Conservation (phyloP, 2,329 filamentous ascomycete genomes). For the Chaetomiaceae sp. region DNA sequence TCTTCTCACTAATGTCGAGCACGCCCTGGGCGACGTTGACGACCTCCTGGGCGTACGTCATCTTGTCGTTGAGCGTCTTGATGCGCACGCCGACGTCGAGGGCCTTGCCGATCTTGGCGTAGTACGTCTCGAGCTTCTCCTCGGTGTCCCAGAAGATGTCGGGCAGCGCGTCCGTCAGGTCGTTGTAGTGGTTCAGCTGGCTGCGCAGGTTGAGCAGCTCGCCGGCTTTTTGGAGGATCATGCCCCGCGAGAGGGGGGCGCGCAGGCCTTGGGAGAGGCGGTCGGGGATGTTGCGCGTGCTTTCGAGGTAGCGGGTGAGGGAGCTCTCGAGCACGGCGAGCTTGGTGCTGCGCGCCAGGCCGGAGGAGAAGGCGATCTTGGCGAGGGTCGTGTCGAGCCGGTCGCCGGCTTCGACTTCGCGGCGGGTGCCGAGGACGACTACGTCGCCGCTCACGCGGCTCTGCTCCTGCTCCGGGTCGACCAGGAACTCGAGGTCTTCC, state of each 20-base stretch:
- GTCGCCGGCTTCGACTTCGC: slow-evolving; percentile 43
- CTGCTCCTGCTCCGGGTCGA: slow-evolving; percentile 67
- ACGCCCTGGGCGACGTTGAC: slow-evolving; percentile 87
- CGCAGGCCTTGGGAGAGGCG: slow-evolving; percentile 62
- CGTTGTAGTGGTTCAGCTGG: slow-evolving; percentile 93
- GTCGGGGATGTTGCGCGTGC: slow-evolving; percentile 75
- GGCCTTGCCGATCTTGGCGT: slow-evolving; percentile 85
- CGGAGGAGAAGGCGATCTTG: slow-evolving; percentile 95
- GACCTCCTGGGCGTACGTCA: slow-evolving; percentile 97
- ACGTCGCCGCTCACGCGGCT: slow-evolving; percentile 82
- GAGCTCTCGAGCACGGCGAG: slow-evolving; percentile 85
- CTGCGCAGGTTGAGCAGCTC: slow-evolving; percentile 85
- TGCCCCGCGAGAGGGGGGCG: slow-evolving; percentile 59
- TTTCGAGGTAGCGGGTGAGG: slow-evolving; percentile 79
- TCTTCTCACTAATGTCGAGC: slow-evolving; percentile 82
- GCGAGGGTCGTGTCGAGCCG: slow-evolving; percentile 64
- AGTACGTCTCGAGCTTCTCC: slow-evolving; percentile 87
- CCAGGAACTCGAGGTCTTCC: slow-evolving; percentile 83
- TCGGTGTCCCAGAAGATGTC: slow-evolving; percentile 98
- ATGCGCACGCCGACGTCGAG: slow-evolving; percentile 90
- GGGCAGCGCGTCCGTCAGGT: slow-evolving; percentile 89
- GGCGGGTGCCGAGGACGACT: slow-evolving; percentile 79
- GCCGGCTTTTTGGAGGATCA: slow-evolving; percentile 90
- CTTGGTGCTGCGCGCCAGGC: slow-evolving; percentile 87
- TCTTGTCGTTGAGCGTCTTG: slow-evolving; percentile 88